Base-by-base conservation (phyloP, 2,329 filamentous ascomycete genomes). In the Fusarium redolens region DNA sequence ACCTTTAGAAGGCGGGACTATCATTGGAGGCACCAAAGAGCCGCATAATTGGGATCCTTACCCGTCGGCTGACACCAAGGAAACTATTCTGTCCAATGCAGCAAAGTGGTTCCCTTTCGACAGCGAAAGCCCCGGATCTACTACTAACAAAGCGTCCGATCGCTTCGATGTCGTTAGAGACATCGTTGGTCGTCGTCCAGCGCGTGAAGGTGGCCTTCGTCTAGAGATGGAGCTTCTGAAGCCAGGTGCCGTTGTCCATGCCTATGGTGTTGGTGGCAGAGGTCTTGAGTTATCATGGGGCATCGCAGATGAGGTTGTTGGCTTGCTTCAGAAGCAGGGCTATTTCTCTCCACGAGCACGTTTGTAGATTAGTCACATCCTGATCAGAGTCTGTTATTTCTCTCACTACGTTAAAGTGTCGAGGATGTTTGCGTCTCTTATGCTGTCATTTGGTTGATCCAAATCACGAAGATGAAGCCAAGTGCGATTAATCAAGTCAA, bases 261-360 rank as follows among this genome's bases (percentile, higher is more conserved):
- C 60, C 4, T 60, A 63, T 28, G 60, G 60, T 2, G 15, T 60
- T 43, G 60, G 60, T 17, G 60, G 60, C 4, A 60, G 60, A 31
- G 60, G 60, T 13, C 17, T 63, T 41, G 60, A 63, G 28, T 28
- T 63, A 25, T 63, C 60, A 7, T 63, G 60, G 60, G 60, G 60
- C 14, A 60, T 63, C 1, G 60, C 54, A 14, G 35, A 63, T 2
- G 43, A 63, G 4, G 43, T 63, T 12, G 54, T 60, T 6, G 7
- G 4, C 0, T 10, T 60, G 17, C n/a, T 60, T 20, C 57, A 20
- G 1, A 55, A 55, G 28, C 57, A 40, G 4, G 28, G 47, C 11
- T 20, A 10, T 28, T 37, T 60, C 2, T 35, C 35, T 0, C 6
- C 22, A 1, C 22, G 18, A n/a, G 35, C 57, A 9, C n/a, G 11